phyloP scores from a whole-genome alignment of 1,139 yeast species.

The Sugiyamaella grinbergsii region DNA sequence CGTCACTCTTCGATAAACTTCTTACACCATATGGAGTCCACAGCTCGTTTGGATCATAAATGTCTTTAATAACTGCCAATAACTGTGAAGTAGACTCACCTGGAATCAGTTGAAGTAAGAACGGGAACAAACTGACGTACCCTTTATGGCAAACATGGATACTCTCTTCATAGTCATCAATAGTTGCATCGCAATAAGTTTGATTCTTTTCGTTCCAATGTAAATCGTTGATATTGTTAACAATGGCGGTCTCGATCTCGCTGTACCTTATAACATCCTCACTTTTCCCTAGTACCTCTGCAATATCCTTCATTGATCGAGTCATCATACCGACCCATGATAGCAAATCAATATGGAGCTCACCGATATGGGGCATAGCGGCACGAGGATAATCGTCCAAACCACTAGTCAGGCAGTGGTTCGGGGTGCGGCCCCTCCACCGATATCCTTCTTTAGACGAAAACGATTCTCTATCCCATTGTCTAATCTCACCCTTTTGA shows the following conservation, averaged over 20 bases:
- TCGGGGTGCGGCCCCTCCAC: constrained; percentile 89
- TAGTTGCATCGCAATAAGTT: constrained; percentile 82
- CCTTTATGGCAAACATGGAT: constrained; percentile 84
- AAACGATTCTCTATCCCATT: constrained; percentile 63
- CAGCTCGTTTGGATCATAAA: constrained; percentile 69
- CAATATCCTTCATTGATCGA: constrained; percentile 72
- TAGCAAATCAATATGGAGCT: constrained; percentile 82
- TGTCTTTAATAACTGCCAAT: constrained; percentile 52
- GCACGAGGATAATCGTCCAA: constrained; percentile 95
- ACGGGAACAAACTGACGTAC: constrained; percentile 83
- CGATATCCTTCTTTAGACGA: constrained; percentile 69
- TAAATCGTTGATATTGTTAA: constrained; percentile 62
- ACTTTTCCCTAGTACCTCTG: constrained; percentile 58
- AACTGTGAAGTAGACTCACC: constrained; percentile 52
- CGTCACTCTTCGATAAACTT: constrained; percentile 72
- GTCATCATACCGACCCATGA: constrained; percentile 97
- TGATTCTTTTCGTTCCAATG: constrained; percentile 76
- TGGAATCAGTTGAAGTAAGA: constrained; percentile 69
- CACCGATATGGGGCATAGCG: constrained; percentile 78
- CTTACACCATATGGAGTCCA: constrained; percentile 83
- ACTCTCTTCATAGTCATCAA: constrained; percentile 67
- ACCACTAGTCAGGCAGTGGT: constrained; percentile 91
- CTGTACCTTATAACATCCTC: constrained; percentile 60
- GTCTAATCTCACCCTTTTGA: constrained; percentile 75
- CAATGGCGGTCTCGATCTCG: constrained; percentile 57